A percentile compares a stretch with the other conserved stretches of the same genome.
Conservation (phyloP, 2,329 filamentous ascomycete species). For the Colletotrichum gigasporum region DNA sequence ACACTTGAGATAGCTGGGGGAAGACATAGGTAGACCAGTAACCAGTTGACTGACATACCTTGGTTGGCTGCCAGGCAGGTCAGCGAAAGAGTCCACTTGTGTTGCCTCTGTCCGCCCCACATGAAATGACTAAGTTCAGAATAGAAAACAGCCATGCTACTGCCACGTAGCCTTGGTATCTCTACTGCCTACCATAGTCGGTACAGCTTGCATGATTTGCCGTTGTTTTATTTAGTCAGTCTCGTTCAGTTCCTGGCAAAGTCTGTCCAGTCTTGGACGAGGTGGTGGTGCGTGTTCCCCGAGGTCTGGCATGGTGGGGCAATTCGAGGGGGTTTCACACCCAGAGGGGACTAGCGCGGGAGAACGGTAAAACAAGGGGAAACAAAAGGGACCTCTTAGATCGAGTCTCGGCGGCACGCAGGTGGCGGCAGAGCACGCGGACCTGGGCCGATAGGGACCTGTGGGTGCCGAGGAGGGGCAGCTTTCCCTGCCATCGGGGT, state of each 20-base stretch:
- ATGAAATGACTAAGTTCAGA: too few species aligned
- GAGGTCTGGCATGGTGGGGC: constrained; percentile 25
- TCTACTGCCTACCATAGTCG: neutral
- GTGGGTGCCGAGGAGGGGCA: neutral
- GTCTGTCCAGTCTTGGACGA: neutral
- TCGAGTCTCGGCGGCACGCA: constrained; percentile 24
- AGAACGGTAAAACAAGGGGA: constrained; percentile 28
- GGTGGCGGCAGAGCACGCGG: constrained; percentile 3
- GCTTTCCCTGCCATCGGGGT: neutral
- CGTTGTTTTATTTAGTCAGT: too few species aligned
- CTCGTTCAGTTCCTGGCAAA: constrained; percentile 3
- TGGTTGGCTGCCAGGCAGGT: too few species aligned
- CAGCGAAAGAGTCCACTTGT: too few species aligned
- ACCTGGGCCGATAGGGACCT: neutral
- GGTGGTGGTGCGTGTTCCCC: constrained; percentile 2
- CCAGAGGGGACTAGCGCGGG: constrained; percentile 28
- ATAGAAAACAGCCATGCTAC: too few species aligned
- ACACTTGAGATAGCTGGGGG: too few species aligned
- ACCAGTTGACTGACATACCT: too few species aligned
- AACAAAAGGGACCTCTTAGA: constrained; percentile 25
- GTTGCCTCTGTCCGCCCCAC: too few species aligned
- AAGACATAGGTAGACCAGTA: too few species aligned
- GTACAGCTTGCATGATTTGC: constrained; percentile 15
- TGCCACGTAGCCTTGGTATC: neutral
- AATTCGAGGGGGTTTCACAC: constrained; percentile 29